Evolutionary conservation across 352 stramenopile species (phyloP).

Genomic region (Halophytophthora batemanensis): DNA sequence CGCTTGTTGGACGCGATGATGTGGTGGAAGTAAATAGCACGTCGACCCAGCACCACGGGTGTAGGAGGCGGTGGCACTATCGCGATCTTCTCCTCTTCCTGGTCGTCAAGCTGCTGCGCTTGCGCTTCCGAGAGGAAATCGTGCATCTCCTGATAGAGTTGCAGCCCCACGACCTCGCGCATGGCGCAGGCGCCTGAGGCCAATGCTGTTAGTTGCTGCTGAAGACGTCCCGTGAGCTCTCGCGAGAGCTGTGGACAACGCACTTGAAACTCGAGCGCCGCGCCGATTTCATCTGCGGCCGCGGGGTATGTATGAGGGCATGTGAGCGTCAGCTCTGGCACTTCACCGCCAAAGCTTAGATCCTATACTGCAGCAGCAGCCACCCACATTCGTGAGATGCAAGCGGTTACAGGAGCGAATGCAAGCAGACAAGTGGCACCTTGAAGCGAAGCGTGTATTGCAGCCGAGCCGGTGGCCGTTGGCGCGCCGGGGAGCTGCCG

Average conservation of each 20-base stretch:
- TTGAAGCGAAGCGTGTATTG: conserved; percentile 49
- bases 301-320: conserved; percentile 45
- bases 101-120: background rate
- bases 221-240: conserved; percentile 32
- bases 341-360: conserved; percentile 16
- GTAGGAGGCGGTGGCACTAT: background rate
- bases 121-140: conserved; percentile 38
- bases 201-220: conserved; percentile 31
- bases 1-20: conserved; percentile 76
- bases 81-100: background rate
- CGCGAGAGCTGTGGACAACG: conserved; percentile 49
- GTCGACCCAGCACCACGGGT: conserved; percentile 39
- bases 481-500: background rate
- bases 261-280: conserved; percentile 39
- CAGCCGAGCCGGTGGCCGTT: conserved; percentile 16
- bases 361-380: conserved; percentile 18
- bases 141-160: conserved; percentile 66
- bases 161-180: conserved; percentile 48
- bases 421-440: conserved; percentile 12
- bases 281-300: background rate
- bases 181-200: conserved; percentile 14
- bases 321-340: conserved; percentile 44
- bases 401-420: conserved; percentile 2
- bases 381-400: background rate
- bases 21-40: conserved; percentile 84